Evolutionary conservation across 768 basidiomycete species (phyloP), one percentile per base, ranked within the genome.

Genomic region (Hortiboletus campestris): DNA sequence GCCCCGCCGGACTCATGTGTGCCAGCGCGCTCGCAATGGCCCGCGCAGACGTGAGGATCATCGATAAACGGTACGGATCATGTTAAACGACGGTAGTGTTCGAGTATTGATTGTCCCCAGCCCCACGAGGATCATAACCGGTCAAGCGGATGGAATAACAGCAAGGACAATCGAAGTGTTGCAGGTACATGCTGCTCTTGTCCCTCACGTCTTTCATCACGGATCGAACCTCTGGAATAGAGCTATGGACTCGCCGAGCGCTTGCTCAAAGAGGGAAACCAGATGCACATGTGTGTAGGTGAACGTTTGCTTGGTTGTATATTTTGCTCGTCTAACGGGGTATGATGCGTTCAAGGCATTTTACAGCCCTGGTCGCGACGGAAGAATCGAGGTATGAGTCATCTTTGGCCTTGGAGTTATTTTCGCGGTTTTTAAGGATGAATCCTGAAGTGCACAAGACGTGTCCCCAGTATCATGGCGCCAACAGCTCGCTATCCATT

Each of bases 251-350:
- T 25, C 25, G 25, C 25, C 25, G 83, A 88, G 17, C 76, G 80
- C 3, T 62, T 90, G 14, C 52, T 89, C 32, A 75, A 69, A 32
- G 80, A 88, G 63, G 86, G 81, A 4, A 83, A 82, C 55, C 85
- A 86, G 45, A 76, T 89, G 76, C 81, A 87, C 55, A 78, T 82
- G 69, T 82, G 81, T 44, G 88, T 89, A 65, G 57, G 81, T 72
- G 4, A 41, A 7, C 10, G 11, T 16, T 42, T 3, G 0, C 6
- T 48, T 19, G 34, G 34, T 34, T 34, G 34, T 34, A 34, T 25
- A 25, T 25, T 25, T 25, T 25, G 25, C 25, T 25, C 25, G 25
- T 25, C 25, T 25, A 25, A 25, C 34, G 34, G 34, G 34, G 9
- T 3, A 13, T 13, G 34, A 34, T 34, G 2, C 1, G 34, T 10